phyloP scores from a whole-genome alignment of 352 stramenopile species.

The Elongisporangium senticosum region DNA sequence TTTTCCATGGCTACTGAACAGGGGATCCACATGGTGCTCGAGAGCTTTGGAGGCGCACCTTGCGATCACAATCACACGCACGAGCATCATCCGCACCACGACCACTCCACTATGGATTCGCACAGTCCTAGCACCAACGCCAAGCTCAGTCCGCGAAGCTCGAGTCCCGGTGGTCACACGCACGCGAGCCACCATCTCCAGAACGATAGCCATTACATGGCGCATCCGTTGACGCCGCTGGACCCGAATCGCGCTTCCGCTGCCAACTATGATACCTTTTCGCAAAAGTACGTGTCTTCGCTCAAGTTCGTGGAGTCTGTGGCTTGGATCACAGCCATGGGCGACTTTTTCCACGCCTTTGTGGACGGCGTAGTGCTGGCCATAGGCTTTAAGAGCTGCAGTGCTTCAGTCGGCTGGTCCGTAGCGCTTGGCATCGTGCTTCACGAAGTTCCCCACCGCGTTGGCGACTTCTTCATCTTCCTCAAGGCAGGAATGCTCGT shows the following conservation, averaged over 20 bases:
- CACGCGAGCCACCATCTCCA: constrained; percentile 10
- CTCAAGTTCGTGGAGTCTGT: constrained; percentile 12
- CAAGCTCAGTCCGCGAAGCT: constrained; percentile 9
- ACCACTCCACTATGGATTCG: constrained; percentile 1
- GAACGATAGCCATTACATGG: neutral
- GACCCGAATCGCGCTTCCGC: neutral
- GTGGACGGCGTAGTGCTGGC: constrained; percentile 75
- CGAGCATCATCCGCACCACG: constrained; percentile 3
- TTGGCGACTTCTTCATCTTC: constrained; percentile 85
- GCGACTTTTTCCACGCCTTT: constrained; percentile 88
- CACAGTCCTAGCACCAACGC: neutral
- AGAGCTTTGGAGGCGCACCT: constrained; percentile 15
- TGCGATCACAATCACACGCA: constrained; percentile 6
- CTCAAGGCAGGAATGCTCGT: constrained; percentile 59
- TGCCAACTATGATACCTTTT: constrained; percentile 6
- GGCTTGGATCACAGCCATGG: constrained; percentile 38
- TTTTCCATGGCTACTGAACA: constrained; percentile 27
- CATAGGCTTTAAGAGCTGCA: constrained; percentile 46
- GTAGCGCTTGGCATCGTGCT: constrained; percentile 71
- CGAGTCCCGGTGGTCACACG: constrained; percentile 10
- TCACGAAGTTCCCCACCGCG: constrained; percentile 85
- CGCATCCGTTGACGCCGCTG: neutral
- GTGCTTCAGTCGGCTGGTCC: constrained; percentile 33
- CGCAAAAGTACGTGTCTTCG: constrained; percentile 6
- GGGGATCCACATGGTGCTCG: constrained; percentile 19